A percentile compares a stretch with the other conserved stretches of the same genome.
These are phyloP conservation scores for Paecilomyces variotii DNA, from an alignment of 2,329 filamentous ascomycete genomes.

Conservation along the genomic window DNA sequence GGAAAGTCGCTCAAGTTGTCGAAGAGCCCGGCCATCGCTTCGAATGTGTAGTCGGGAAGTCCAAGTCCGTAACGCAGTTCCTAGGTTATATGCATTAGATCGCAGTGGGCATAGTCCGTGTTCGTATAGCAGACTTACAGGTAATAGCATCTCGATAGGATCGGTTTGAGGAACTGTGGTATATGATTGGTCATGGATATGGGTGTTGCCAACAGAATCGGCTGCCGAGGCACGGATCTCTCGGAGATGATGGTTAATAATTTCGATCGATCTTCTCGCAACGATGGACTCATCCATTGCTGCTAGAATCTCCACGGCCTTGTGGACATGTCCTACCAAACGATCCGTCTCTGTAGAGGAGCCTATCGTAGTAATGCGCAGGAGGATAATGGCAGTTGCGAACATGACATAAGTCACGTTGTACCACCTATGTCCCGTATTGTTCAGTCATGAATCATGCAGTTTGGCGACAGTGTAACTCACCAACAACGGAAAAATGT, in stretches of 20 bases:
- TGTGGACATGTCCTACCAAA: conserved; percentile 24
- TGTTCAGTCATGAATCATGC: neutral
- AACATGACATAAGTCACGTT: conserved; percentile 37
- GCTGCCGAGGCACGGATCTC: conserved; percentile 14
- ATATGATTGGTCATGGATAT: neutral
- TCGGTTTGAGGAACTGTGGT: conserved; percentile 6
- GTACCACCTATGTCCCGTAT: conserved; percentile 27
- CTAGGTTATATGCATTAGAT: conserved; percentile 15
- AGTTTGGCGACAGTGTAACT: neutral
- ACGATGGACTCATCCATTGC: conserved; percentile 37
- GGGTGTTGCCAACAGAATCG: neutral
- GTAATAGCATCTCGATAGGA: conserved; percentile 2
- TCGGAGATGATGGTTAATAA: conserved; percentile 24
- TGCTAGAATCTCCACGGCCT: conserved; percentile 32
- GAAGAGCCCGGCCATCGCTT: conserved; percentile 27
- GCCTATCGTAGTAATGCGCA: conserved; percentile 24
- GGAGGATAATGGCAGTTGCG: conserved; percentile 30
- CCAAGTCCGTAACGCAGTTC: conserved; percentile 29
- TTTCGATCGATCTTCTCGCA: conserved; percentile 30
- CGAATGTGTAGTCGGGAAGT: conserved; percentile 29
- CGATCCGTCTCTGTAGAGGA: conserved; percentile 20
- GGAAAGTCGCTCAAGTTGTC: conserved; percentile 19
- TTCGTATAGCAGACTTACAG: conserved; percentile 1
- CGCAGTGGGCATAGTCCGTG: conserved; percentile 7
- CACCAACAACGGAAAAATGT: conserved; percentile 38